These are phyloP conservation scores for Boletus huronensis DNA, from an alignment of 768 basidiomycete species.

Conservation along the genomic window DNA sequence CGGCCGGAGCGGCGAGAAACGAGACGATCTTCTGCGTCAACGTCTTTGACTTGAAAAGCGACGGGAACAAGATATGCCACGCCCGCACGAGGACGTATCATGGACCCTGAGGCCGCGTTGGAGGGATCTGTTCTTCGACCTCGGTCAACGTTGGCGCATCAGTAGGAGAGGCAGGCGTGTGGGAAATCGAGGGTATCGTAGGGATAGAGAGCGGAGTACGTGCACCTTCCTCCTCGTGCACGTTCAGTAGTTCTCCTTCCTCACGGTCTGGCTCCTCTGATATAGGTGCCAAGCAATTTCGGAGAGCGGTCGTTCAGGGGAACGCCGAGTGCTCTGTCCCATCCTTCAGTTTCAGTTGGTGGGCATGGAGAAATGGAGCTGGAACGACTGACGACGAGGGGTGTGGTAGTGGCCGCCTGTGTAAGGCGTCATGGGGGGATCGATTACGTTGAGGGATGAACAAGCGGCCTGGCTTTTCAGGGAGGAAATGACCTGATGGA, in stretches of 20 bases:
- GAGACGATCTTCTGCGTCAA: constrained; percentile 67
- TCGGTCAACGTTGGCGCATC: constrained; percentile 43
- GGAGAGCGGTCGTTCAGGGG: constrained; percentile 52
- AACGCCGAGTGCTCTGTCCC: constrained; percentile 49
- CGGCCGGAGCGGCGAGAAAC: constrained; percentile 81
- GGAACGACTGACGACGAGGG: constrained; percentile 30
- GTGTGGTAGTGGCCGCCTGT: constrained; percentile 71
- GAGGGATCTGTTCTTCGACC: constrained; percentile 41
- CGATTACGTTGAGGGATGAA: constrained; percentile 59
- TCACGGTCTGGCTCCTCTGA: constrained; percentile 14
- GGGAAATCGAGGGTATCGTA: constrained; percentile 53
- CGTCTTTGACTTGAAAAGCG: constrained; percentile 73
- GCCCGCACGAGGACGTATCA: constrained; percentile 37
- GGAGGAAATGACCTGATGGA: constrained; percentile 84
- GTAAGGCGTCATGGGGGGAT: constrained; percentile 65
- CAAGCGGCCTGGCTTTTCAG: constrained; percentile 67
- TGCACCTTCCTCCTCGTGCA: constrained; percentile 12
- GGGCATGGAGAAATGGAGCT: constrained; percentile 32
- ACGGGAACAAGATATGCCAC: constrained; percentile 77
- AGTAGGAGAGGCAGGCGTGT: constrained; percentile 46
- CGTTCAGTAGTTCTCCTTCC: constrained; percentile 3
- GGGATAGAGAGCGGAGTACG: constrained; percentile 24
- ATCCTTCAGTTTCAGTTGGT: constrained; percentile 39
- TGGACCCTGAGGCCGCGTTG: constrained; percentile 38
- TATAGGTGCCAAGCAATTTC: constrained; percentile 28